Base-by-base conservation (phyloP, 371 early-diverging fungal species). In the Actinomucor elegans region DNA sequence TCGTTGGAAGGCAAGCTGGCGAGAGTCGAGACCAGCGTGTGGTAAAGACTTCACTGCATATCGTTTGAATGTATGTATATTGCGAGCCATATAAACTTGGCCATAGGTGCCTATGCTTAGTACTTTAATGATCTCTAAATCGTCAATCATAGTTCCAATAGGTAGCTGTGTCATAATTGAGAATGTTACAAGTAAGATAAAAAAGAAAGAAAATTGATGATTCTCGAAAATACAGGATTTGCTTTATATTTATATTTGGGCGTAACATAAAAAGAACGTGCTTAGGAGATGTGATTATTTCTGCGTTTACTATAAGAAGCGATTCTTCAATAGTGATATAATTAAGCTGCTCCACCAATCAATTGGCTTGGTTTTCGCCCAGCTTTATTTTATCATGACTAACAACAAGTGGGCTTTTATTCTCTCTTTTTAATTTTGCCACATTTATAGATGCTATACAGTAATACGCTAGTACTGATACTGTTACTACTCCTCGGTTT, bases 31-130 rank as follows among this genome's bases (percentile, higher is more conserved):
- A 27, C 80, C 78, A 10, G 47, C 42, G 52, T 83, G 87, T 61
- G 75, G 82, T 18, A 91, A 79, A 18, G 85, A 79, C 61, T 91
- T 91, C 48, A 91, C 79, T 36, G 89, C 91, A 48, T 71, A 73
- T 4, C 55, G 55, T 31, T 69, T 55, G 27, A 65, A 51, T 40
- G 77, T 75, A 1, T 49, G 47, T 2, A 64, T 48, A 46, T 77
- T 56, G 37, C 67, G 55, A 21, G 83, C 77, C 55, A 74, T 68
- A 68, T 85, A 86, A 11, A 91, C 91, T 37, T 84, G 83, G 24
- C 88, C 88, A 52, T 84, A 91, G 2, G 82, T 83, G 4, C 91
- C 91, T 24, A 78, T 58, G 32, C 87, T 89, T 6, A 91, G 70
- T n/a, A 87, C 68, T 23, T 74, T 61, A 11, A 64, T 37, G 10